Conservation (phyloP, 1,139 yeast species). For the Suhomyces atakaporum region DNA sequence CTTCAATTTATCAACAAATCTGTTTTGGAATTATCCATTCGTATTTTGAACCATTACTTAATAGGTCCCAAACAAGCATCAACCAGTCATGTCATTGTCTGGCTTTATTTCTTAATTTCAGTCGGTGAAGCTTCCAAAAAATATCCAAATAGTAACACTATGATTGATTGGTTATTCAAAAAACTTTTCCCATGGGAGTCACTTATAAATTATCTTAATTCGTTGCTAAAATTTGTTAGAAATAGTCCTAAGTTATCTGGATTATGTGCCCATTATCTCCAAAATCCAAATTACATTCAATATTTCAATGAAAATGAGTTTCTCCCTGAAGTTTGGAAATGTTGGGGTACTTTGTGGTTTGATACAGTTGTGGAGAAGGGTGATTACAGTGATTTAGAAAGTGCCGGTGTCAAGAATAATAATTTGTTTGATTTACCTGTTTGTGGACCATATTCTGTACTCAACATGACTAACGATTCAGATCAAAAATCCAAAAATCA, state of each 20-base stretch:
- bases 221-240: conserved; percentile 39
- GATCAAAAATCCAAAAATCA: conserved; percentile 26
- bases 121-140: conserved; percentile 58
- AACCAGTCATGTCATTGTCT: conserved; percentile 67
- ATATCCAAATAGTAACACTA: conserved; percentile 47
- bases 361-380: conserved; percentile 54
- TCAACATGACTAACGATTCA: conserved; percentile 16
- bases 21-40: conserved; percentile 63
- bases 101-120: conserved; percentile 68
- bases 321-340: conserved; percentile 76
- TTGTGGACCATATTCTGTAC: conserved; percentile 55
- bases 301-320: conserved; percentile 58
- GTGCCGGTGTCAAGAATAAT: conserved; percentile 57
- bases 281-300: conserved; percentile 31
- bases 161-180: conserved; percentile 54
- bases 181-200: conserved; percentile 70
- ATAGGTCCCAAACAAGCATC: conserved; percentile 72
- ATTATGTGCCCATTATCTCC: conserved; percentile 33
- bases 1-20: conserved; percentile 60
- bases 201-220: conserved; percentile 61
- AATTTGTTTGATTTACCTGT: conserved; percentile 66
- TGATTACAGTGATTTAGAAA: conserved; percentile 52
- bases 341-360: conserved; percentile 85
- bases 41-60: conserved; percentile 64
- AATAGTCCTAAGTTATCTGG: conserved; percentile 28